Percentiles rank a stretch among this genome's conserved stretches.
Evolutionary conservation across 177 flowering plant species (phyloP).

Genomic region (Vitis hybrid): DNA sequence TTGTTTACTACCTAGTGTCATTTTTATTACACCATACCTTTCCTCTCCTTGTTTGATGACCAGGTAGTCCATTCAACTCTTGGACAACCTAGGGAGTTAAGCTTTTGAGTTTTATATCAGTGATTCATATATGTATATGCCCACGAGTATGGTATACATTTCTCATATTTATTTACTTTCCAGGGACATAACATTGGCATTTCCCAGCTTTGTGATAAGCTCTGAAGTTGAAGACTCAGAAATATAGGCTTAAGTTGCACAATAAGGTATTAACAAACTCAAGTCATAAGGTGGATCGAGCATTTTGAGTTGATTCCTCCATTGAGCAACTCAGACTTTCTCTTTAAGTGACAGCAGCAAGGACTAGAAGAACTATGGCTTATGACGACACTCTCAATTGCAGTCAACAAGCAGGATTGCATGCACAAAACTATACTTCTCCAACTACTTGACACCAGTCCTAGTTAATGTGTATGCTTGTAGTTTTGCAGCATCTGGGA

Average conservation of each 20-base stretch:
- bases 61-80: neutral
- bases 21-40: neutral
- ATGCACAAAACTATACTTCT: no score
- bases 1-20: neutral
- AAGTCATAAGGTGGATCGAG: neutral
- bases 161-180: neutral
- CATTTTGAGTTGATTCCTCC: no score
- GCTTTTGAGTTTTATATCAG: neutral
- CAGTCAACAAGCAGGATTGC: no score
- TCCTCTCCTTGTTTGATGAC: neutral
- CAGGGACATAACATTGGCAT: conserved; percentile 62
- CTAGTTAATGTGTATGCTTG: no score
- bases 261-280: neutral
- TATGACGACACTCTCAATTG: no score
- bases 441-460: no score
- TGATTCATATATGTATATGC: neutral
- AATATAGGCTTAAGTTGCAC: conserved; percentile 7
- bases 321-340: no score
- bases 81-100: neutral
- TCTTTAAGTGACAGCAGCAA: no score
- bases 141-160: neutral
- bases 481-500: no score
- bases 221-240: conserved; percentile 53
- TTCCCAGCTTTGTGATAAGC: conserved; percentile 59
- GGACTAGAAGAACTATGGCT: neutral